These are phyloP conservation scores for Pseudocercospora fuligena DNA, from an alignment of 2,329 filamentous ascomycete genomes.

Conservation along the genomic window DNA sequence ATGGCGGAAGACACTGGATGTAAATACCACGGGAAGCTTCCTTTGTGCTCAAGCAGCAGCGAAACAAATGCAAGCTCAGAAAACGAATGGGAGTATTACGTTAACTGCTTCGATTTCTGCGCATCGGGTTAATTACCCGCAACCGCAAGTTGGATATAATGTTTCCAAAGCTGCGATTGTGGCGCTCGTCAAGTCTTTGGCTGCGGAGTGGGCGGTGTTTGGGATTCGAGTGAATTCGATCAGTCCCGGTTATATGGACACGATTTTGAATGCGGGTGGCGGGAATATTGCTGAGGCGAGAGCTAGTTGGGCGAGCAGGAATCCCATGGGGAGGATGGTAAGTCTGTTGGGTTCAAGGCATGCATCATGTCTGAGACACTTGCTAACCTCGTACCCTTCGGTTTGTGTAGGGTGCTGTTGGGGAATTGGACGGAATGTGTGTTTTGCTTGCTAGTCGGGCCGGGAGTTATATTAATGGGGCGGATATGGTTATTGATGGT, in stretches of 20 bases:
- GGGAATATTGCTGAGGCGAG: conserved; percentile 43
- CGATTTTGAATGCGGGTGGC: conserved; percentile 64
- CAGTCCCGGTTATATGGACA: conserved; percentile 78
- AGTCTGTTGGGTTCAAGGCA: too few species aligned
- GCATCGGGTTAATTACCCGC: conserved; percentile 72
- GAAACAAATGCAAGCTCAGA: conserved; percentile 58
- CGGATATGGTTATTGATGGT: conserved; percentile 45
- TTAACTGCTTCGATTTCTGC: conserved; percentile 72
- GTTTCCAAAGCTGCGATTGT: conserved; percentile 71
- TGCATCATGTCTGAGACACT: too few species aligned
- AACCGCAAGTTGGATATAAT: conserved; percentile 75
- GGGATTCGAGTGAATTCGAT: conserved; percentile 75
- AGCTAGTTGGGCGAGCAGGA: conserved; percentile 40
- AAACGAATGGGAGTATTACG: conserved; percentile 64
- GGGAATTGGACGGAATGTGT: conserved; percentile 45
- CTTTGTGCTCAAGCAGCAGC: conserved; percentile 70
- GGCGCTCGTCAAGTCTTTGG: conserved; percentile 66
- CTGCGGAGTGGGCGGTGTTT: conserved; percentile 73
- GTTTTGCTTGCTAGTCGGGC: conserved; percentile 44
- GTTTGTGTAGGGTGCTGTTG: conserved; percentile 43
- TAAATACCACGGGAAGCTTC: conserved; percentile 74
- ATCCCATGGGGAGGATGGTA: conserved; percentile 48
- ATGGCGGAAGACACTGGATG: conserved; percentile 68
- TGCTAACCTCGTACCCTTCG: too few species aligned
- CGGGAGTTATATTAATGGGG: conserved; percentile 45